These are phyloP conservation scores for Saturnispora besseyi DNA, from an alignment of 805 yeast genomes.

Conservation along the genomic window DNA sequence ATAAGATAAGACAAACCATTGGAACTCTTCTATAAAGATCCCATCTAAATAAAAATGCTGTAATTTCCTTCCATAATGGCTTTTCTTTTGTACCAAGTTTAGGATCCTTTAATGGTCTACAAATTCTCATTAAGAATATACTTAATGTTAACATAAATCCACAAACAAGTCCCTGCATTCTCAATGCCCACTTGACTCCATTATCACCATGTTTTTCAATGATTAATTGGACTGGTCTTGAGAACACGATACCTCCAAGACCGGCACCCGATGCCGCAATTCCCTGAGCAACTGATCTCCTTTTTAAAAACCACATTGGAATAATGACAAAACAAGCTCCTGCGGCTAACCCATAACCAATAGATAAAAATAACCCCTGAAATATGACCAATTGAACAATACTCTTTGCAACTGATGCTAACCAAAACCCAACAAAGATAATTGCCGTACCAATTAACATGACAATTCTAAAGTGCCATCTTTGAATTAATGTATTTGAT, in stretches of 20 bases:
- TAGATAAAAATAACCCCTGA: constrained; percentile 39
- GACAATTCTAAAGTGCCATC: constrained; percentile 42
- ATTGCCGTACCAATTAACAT: constrained; percentile 34
- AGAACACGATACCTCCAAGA: constrained; percentile 41
- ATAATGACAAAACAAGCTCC: constrained; percentile 28
- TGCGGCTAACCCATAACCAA: constrained; percentile 35
- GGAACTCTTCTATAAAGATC: constrained; percentile 17
- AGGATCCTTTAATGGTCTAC: constrained; percentile 17
- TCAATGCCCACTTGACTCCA: constrained; percentile 33
- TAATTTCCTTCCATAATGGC: constrained; percentile 16
- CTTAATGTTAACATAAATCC: constrained; percentile 18
- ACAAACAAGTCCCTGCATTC: constrained; percentile 32
- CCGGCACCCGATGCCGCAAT: constrained; percentile 44
- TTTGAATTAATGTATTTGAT: constrained; percentile 36
- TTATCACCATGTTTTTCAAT: constrained; percentile 26
- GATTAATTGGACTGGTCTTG: constrained; percentile 34
- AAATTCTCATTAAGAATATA: constrained; percentile 17
- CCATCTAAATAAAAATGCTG: constrained; percentile 10
- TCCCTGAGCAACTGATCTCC: constrained; percentile 40
- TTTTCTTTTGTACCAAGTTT: constrained; percentile 10
- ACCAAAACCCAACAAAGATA: constrained; percentile 33
- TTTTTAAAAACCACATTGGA: constrained; percentile 43
- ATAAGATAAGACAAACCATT: constrained; percentile 18
- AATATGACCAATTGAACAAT: constrained; percentile 39
- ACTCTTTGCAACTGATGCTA: constrained; percentile 36